phyloP scores from a whole-genome alignment of 768 basidiomycete species.

The Hygrophorus russula region DNA sequence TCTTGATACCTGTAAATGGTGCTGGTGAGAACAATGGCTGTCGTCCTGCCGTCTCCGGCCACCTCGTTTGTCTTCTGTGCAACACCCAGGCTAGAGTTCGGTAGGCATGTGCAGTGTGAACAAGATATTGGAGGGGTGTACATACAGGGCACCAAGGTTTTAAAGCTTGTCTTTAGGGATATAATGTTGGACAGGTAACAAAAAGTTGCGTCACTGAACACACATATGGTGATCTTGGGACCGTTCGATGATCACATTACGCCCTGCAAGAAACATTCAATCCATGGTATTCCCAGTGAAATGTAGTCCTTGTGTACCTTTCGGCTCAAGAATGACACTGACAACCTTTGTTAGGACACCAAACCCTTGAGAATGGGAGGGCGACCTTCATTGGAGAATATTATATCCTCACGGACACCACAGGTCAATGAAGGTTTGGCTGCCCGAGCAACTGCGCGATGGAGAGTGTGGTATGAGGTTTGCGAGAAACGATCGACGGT shows the following conservation, averaged over 20 bases:
- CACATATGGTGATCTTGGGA: conserved; percentile 94
- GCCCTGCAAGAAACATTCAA: too few relatives aligned
- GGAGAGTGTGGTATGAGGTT: conserved; percentile 56
- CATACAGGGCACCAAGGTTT: conserved; percentile 94
- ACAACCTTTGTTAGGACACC: conserved; percentile 96
- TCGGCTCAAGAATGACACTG: conserved; percentile 91
- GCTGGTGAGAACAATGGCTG: conserved; percentile 91
- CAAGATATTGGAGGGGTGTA: too few relatives aligned
- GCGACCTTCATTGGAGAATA: conserved; percentile 92
- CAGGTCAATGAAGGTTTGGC: conserved; percentile 44
- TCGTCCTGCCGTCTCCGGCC: conserved; percentile 97
- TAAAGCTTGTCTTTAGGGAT: conserved; percentile 95
- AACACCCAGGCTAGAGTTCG: conserved; percentile 69
- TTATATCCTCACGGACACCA: conserved; percentile 90
- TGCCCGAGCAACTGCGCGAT: conserved; percentile 52
- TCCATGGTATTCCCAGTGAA: too few relatives aligned
- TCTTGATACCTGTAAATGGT: conserved; percentile 99
- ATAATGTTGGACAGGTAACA: conserved; percentile 97
- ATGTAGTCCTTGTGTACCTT: too few relatives aligned
- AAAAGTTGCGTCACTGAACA: conserved; percentile 69
- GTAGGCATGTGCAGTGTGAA: neutral
- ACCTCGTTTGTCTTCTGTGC: conserved; percentile 95
- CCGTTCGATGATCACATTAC: conserved; percentile 99
- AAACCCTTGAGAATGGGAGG: conserved; percentile 88
- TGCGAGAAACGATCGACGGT: conserved; percentile 60